Base-by-base conservation (phyloP, 768 basidiomycete species). In the Lactifluus echinatus region DNA sequence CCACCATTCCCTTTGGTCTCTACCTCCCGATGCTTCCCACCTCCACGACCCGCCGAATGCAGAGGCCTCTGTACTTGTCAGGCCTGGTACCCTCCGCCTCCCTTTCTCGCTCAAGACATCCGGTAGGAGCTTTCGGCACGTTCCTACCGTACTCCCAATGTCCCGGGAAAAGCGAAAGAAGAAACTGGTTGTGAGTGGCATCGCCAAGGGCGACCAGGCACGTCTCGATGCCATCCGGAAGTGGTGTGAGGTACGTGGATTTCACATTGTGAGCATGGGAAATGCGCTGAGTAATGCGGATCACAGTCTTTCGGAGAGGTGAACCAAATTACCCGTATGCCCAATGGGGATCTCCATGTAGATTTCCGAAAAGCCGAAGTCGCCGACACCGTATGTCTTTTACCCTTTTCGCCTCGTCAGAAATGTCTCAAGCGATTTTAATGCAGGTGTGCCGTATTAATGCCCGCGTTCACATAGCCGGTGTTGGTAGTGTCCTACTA, bases 291-390 rank as follows among this genome's bases (percentile, higher is more conserved):
- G 17, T 58, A 33, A 57, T 56, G 11, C 49, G 40, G 8, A 44
- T 15, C 43, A 53, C 59, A 56, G 64, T 56, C 59, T 14, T 90
- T 90, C 69, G 88, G 88, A 40, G 86, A 87, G 70, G 70, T 90
- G 11, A 82, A 79, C 62, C 81, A 83, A 61, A 87, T 90, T 66
- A 78, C 75, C 36, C 75, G 87, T 50, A 80, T 85, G 76, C 83
- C 83, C 49, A 89, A 87, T 61, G 85, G 84, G 43, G 87, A 90
- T 69, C 70, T 89, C n/a, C 82, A 87, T 64, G 76, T 90, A 48
- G 81, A 84, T 64, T 90, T 89, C 65, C 77, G 80, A 46, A 81
- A 79, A 52, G 76, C 83, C 49, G 87, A 89, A 56, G 87, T 90
- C 10, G 88, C 88, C 21, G 88, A 89, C 61, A 89, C 85, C 7